Evolutionary conservation across 306 rosid genomes (phyloP).

Genomic region (Ammopiptanthus mongolicus): DNA sequence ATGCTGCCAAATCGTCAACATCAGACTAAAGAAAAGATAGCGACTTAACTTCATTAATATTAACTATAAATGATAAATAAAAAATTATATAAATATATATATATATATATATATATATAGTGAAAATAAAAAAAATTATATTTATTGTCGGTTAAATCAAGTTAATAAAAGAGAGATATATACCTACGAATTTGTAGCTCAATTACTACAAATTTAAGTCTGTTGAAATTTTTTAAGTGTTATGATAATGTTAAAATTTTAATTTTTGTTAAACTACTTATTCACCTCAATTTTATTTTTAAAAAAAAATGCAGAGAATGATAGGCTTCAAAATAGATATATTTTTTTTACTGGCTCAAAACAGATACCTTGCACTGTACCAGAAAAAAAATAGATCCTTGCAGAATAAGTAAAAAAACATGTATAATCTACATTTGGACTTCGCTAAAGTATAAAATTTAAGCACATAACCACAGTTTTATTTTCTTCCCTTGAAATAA

Average conservation of each 20-base stretch:
- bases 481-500: not conserved
- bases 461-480: not conserved
- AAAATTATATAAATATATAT: too few relatives aligned
- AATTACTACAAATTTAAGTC: too few relatives aligned
- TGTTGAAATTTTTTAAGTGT: too few relatives aligned
- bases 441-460: not conserved
- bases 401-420: too few relatives aligned
- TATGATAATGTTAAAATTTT: too few relatives aligned
- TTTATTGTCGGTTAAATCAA: not conserved
- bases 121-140: too few relatives aligned
- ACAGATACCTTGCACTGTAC: too few relatives aligned
- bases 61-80: too few relatives aligned
- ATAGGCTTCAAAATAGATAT: too few relatives aligned
- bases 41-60: not conserved
- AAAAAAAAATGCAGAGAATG: not conserved
- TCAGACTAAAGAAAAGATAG: not conserved
- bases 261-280: not conserved
- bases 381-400: too few relatives aligned
- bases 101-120: too few relatives aligned
- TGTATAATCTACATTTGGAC: not conserved
- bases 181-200: not conserved
- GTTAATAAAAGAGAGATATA: not conserved
- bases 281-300: not conserved
- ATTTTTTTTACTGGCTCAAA: too few relatives aligned
- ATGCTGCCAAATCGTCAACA: not conserved